Conservation (phyloP, 2,329 filamentous ascomycete species). For the Sporothrix globosa region DNA sequence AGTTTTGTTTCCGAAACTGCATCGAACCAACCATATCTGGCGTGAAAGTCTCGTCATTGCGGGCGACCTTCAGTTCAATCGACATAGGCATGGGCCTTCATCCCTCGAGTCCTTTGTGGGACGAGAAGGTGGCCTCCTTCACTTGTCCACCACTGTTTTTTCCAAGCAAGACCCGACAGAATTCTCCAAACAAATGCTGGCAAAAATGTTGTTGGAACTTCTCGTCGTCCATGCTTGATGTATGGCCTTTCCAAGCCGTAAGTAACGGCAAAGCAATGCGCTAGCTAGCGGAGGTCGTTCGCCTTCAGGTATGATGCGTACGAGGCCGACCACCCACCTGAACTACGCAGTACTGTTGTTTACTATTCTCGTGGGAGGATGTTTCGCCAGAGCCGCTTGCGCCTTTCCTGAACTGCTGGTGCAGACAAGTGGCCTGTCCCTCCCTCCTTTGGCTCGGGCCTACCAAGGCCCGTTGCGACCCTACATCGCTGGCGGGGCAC, state of each 20-base stretch:
- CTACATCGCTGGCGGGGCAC: slow-evolving; percentile 17
- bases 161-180: not conserved
- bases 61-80: not conserved
- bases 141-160: not conserved
- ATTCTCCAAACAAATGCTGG: not conserved
- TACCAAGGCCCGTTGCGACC: slow-evolving; percentile 27
- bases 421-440: not conserved
- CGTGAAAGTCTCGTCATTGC: not conserved
- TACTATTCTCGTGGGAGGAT: not conserved
- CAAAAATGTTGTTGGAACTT: not conserved
- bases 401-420: not conserved
- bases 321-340: not conserved
- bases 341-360: not conserved
- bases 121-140: not conserved
- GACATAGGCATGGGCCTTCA: not conserved
- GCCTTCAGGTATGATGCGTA: not conserved
- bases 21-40: not conserved
- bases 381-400: slow-evolving; percentile 10
- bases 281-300: not conserved
- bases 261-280: not conserved
- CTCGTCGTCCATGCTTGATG: not conserved
- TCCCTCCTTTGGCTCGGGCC: slow-evolving; percentile 1
- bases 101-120: not conserved
- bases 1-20: slow-evolving; percentile 6
- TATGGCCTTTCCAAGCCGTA: not conserved